These are phyloP conservation scores for Aspergillus sp. DNA, from an alignment of 2,329 filamentous ascomycete genomes.

Conservation along the genomic window DNA sequence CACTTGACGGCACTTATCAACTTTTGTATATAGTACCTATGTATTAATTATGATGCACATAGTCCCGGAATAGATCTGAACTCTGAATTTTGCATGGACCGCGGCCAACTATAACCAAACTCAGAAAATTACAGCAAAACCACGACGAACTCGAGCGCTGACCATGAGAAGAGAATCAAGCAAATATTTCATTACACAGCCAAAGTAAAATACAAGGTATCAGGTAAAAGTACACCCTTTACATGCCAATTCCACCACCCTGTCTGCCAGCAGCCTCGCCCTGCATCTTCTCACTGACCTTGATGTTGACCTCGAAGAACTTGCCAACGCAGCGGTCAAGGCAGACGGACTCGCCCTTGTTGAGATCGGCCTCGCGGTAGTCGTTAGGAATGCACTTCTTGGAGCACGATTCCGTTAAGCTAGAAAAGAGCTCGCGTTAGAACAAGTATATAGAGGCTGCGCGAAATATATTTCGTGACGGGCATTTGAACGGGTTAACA, in stretches of 20 bases:
- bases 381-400: slow-evolving; percentile 89
- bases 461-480: background rate
- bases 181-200: slow-evolving; percentile 14
- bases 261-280: slow-evolving; percentile 72
- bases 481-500: background rate
- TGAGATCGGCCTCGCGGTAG: slow-evolving; percentile 94
- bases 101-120: background rate
- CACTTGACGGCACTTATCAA: background rate
- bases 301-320: slow-evolving; percentile 98
- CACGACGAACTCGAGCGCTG: background rate
- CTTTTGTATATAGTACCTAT: slow-evolving; percentile 10
- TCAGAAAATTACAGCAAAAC: background rate
- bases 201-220: slow-evolving; percentile 6
- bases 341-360: slow-evolving; percentile 98
- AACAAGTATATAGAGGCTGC: background rate
- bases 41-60: slow-evolving; percentile 25
- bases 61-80: slow-evolving; percentile 13
- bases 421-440: slow-evolving; percentile 36
- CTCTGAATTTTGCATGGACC: background rate
- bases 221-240: slow-evolving; percentile 16
- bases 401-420: slow-evolving; percentile 83
- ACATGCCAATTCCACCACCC: slow-evolving; percentile 55
- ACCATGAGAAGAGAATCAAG: background rate
- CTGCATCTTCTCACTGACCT: slow-evolving; percentile 96
- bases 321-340: slow-evolving; percentile 96